Base-by-base conservation (phyloP, 306 rosid species). In the Morella rubra region DNA sequence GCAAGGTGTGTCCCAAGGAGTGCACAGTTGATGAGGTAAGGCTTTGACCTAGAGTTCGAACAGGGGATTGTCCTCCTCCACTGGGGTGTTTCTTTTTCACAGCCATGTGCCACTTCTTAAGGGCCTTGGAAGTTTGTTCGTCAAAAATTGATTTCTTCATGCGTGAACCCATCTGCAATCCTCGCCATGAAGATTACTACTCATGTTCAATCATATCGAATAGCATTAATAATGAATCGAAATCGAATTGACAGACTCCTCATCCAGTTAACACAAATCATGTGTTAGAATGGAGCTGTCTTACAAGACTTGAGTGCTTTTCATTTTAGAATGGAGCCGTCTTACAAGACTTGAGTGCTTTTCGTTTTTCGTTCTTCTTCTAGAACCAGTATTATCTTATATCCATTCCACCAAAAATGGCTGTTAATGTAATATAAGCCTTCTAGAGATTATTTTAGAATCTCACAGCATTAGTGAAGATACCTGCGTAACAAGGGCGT, bases 401-500 rank as follows among this genome's bases (percentile, higher is more conserved):
- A 64, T 16, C 46, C 12, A 7, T 56, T 56, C 32, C 14, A 37
- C 69, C 24, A n/a, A 64, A 15, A 45, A 3, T 60, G 12, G 67
- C 12, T 27, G 44, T 27, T 61, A 61, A 61, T 61, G 41, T 61
- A n/a, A 32, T 13, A 16, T 61, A 32, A 61, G n/a, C 45, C 45
- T 61, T 32, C 19, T 32, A 61, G 8, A 37, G 44, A 62, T 65
- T 65, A 61, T 44, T 5, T 65, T 65, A 42, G 8, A 61, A 27
- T 16, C 32, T 18, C 71, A 65, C 8, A 44, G 71, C 41, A 9
- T 41, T 19, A 65, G 27, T 65, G 71, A 18, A 18, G 71, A 71
- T 85, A 91, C 98, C 97, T 92, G 98, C 71, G 91, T 88, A 64
- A 95, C 93, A 50, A 95, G 97, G 77, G 97, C 92, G 81, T 95